Evolutionary conservation across 768 basidiomycete genomes (phyloP).

Genomic region (Saitozyma sp.): DNA sequence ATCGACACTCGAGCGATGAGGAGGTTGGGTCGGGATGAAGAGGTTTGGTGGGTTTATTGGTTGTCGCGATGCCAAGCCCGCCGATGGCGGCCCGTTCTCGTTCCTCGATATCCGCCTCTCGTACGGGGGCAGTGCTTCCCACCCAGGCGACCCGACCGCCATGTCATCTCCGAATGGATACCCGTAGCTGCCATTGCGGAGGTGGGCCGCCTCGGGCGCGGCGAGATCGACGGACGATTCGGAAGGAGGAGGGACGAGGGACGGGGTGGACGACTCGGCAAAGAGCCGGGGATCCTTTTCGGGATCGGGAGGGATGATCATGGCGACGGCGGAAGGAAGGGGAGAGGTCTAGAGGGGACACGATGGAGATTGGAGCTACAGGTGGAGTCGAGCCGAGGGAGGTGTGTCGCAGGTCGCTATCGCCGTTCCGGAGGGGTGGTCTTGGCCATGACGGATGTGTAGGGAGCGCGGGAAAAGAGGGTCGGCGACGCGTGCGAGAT

Average conservation of each 20-base stretch:
- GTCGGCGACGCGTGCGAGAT: no score
- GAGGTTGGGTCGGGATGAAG: no score
- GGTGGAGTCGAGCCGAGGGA: no score
- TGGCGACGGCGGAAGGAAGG: constrained; percentile 1
- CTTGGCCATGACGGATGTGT: no score
- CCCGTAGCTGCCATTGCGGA: constrained; percentile 15
- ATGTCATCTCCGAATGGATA: constrained; percentile 11
- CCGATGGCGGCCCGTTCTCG: no score
- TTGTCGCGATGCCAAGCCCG: constrained; percentile 16
- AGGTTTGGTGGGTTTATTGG: constrained; percentile 4
- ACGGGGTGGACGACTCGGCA: constrained; percentile 27
- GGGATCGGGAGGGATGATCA: constrained; percentile 51
- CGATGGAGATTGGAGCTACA: no score
- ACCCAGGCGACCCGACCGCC: constrained; percentile 12
- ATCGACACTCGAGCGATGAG: no score
- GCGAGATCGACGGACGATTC: constrained; percentile 10
- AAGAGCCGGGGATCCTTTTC: constrained; percentile 46
- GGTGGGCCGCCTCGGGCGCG: background rate
- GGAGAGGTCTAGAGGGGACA: no score
- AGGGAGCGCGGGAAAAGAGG: no score
- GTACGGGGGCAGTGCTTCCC: constrained; percentile 39
- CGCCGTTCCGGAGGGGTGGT: no score
- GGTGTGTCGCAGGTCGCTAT: no score
- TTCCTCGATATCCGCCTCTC: constrained; percentile 12
- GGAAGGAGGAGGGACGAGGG: constrained; percentile 11